Evolutionary conservation across 768 basidiomycete genomes (phyloP), one percentile per base, ranked within the genome.

Genomic region (Imleria badia): DNA sequence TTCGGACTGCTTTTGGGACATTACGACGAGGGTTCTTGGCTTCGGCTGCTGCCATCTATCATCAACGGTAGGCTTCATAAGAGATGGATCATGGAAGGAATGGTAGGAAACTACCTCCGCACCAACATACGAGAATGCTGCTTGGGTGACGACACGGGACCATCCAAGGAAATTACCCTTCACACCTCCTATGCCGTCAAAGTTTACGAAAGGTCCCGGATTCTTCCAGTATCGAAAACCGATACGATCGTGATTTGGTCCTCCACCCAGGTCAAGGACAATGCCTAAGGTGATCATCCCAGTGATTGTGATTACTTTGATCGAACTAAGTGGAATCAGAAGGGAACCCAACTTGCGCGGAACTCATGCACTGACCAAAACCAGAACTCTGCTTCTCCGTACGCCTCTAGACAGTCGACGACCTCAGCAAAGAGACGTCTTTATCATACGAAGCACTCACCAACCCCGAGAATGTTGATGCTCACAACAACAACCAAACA

Each of bases 51-150:
- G 76, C 66, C 43, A 74, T 72, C 68, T 73, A 41, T 40, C 17
- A 23, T 20, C 13, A n/a, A 47, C 9, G n/a, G 33, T 29, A 48
- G 17, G 39, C 17, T 9, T 15, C 4, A 34, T 23, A 36, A 51
- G 46, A 46, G 14, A 15, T 22, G 17, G 11, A 29, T 38, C 34
- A 15, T 47, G 12, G 35, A 31, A 38, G 52, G 19, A 39, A 40
- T 20, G 3, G 6, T 20, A 26, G 33, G 15, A 60, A 35, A 75
- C 73, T 19, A 72, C 63, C 60, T 83, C 83, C 3, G 81, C 79
- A 30, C 83, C 84, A 47, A 78, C 76, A 64, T 76, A 82, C 14
- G 80, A 77, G 69, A 83, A 83, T 20, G 81, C 78, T 19, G 83
- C 83, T 58, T 82, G 79, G 29, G 74, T 75, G 58, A 81, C 73